Base-by-base conservation (phyloP, 768 basidiomycete genomes). In the Cystobasidium ongulense region DNA sequence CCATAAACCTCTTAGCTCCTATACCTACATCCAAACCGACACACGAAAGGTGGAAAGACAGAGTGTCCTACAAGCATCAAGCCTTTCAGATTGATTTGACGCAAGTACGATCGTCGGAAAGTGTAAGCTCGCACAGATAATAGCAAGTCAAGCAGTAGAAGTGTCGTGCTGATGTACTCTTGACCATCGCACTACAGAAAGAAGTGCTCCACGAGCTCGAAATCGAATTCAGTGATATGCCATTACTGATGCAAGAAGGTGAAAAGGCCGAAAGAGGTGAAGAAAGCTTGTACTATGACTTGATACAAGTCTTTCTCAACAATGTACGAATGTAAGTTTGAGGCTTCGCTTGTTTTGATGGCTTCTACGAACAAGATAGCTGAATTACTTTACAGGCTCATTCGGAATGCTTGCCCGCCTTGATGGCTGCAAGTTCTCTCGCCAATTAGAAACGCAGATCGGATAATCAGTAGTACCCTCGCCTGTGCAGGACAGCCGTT, bases 1-100 rank as follows among this genome's bases (percentile, higher is more conserved):
- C 17, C 63, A 36, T 39, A 36, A 46, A 13, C 43, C 43, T 23
- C 18, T 8, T 67, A 72, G 72, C 71, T 2, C 75, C 75, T 18
- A 23, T 65, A 8, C 73, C 76, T 0, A 43, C 64, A 17, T 59
- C 76, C 1, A 65, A 76, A 1, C 50, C 75, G 1, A 61, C 63
- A 25, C 74, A 76, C 41, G 63, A 76, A 17, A 70, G 78, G 90
- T 73, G 84, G 85, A 82, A 99, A 96, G 91, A 99, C 82, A 85
- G 96, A 54, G 84, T 97, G 80, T 90, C 90, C 78, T 99, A 99
- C 81, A 83, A 88, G 1, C 96, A 99, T 81, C 93, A 97, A 81
- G 88, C 95, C 76, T 94, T 92, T 80, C 85, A 84, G 76, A 88
- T 99, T 76, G 96, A 99, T 82, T 85, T 99, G 62, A 98, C 96